A percentile compares a stretch with the other conserved stretches of the same genome.
These are phyloP conservation scores for Liriodendron chinense DNA, from an alignment of 164 flowering plant genomes.

Conservation along the genomic window DNA sequence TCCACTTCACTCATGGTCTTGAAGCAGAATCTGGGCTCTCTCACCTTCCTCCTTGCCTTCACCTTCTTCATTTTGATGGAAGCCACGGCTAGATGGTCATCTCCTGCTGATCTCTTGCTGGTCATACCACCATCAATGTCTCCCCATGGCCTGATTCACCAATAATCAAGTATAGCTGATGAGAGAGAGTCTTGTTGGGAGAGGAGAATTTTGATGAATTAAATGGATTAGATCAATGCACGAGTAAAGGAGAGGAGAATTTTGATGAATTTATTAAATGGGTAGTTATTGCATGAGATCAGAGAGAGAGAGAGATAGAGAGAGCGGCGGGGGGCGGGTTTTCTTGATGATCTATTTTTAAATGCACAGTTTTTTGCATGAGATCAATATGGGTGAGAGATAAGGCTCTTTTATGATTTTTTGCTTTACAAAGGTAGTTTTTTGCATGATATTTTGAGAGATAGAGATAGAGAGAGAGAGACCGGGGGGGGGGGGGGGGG, in stretches of 20 bases:
- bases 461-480: no score
- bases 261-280: no score
- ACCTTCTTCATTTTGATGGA: slow-evolving; percentile 84
- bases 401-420: no score
- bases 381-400: neutral
- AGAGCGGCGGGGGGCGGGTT: no score
- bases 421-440: neutral
- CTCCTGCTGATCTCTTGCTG: slow-evolving; percentile 25
- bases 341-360: no score
- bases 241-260: no score
- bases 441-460: neutral
- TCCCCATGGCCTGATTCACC: slow-evolving; percentile 53
- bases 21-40: slow-evolving; percentile 95
- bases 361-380: no score
- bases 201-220: neutral
- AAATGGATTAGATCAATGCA: no score
- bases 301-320: slow-evolving; percentile 2
- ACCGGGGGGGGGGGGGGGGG: no score
- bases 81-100: slow-evolving; percentile 42
- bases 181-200: no score
- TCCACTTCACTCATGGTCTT: slow-evolving; percentile 88
- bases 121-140: slow-evolving; percentile 35
- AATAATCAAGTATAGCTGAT: neutral
- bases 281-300: neutral
- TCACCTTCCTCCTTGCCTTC: slow-evolving; percentile 70